Conservation (phyloP, 306 rosid genomes). For the Cicer bijugum region DNA sequence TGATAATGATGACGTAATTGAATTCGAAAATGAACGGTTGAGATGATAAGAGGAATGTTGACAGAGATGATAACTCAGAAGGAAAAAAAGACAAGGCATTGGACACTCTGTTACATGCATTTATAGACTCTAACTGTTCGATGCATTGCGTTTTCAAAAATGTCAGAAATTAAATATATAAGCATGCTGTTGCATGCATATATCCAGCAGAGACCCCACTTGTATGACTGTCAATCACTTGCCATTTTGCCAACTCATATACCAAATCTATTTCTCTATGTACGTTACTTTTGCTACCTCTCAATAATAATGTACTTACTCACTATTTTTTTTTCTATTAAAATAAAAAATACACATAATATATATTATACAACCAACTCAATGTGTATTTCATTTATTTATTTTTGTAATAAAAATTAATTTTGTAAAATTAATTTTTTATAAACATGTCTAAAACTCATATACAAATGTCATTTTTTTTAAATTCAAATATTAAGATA, state of each 20-base stretch:
- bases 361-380: no score
- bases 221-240: slow-evolving; percentile 43
- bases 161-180: slow-evolving; percentile 33
- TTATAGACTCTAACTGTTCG: slow-evolving; percentile 58
- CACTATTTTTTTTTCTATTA: no score
- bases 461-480: no score
- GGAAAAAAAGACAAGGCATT: slow-evolving; percentile 49
- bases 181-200: slow-evolving; percentile 26
- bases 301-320: no score
- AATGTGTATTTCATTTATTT: no score
- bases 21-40: slow-evolving; percentile 48
- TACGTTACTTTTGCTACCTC: no score
- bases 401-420: no score
- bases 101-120: slow-evolving; percentile 54
- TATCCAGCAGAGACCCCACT: slow-evolving; percentile 45
- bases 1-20: slow-evolving; percentile 22
- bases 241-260: slow-evolving; percentile 54
- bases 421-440: no score
- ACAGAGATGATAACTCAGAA: slow-evolving; percentile 50
- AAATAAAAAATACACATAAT: no score
- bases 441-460: no score
- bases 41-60: slow-evolving; percentile 60
- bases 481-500: no score
- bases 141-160: slow-evolving; percentile 56
- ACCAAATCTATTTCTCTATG: no score